Evolutionary conservation across 139 green algal genomes (phyloP).

Genomic region (Chlorella ohadii): DNA sequence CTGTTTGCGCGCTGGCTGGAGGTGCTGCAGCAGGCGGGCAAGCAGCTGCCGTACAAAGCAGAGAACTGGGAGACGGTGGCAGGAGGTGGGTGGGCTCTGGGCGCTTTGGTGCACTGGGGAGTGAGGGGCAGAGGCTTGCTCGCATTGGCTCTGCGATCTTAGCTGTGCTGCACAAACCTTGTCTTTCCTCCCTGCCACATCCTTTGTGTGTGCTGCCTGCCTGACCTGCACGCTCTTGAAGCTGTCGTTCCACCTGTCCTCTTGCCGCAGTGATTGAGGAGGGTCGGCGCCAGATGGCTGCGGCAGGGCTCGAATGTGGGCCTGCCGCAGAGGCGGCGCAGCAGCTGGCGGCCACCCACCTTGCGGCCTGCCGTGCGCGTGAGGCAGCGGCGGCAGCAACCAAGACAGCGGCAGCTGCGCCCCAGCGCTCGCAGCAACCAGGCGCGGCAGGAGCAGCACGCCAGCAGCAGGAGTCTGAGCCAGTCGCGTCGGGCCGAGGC

Average conservation of each 20-base stretch:
- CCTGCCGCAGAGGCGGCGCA: not conserved
- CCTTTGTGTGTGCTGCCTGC: no score
- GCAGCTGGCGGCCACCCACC: constrained; percentile 5
- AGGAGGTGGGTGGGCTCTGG: not conserved
- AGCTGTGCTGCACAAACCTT: no score
- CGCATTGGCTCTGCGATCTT: no score
- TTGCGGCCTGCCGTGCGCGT: not conserved
- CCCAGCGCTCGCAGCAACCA: no score
- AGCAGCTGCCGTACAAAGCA: not conserved
- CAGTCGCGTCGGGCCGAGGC: not conserved
- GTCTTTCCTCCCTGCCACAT: no score
- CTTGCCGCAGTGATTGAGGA: not conserved
- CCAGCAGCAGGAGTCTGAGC: not conserved
- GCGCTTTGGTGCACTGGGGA: no score
- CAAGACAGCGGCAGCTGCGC: not conserved
- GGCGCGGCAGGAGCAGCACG: not conserved
- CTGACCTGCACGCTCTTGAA: no score
- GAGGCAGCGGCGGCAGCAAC: not conserved
- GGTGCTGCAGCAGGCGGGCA: constrained; percentile 16
- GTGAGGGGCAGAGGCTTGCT: no score
- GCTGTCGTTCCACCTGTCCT: not conserved
- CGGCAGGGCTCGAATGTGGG: not conserved
- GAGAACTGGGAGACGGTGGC: constrained; percentile 31
- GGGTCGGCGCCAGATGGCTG: not conserved
- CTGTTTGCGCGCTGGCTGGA: constrained; percentile 5